phyloP scores from a whole-genome alignment of 2,329 filamentous ascomycete species.

The Diaporthe velutina region DNA sequence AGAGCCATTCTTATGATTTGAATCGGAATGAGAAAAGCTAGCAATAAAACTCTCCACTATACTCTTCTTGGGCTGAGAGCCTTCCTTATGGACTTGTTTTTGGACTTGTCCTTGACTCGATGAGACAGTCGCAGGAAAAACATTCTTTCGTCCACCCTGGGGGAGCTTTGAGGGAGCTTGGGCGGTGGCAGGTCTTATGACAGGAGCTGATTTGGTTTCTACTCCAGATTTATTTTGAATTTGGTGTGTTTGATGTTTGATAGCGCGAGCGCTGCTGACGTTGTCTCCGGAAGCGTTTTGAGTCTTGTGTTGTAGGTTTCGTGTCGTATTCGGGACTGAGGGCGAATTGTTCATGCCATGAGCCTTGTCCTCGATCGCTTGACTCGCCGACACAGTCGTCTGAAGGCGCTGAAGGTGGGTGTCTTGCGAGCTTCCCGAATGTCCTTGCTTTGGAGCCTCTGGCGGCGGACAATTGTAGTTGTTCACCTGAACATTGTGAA shows the following conservation, averaged over 20 bases:
- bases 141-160: not conserved
- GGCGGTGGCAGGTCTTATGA: not conserved
- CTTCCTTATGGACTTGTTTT: not conserved
- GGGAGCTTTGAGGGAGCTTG: too few species aligned
- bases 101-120: too few species aligned
- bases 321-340: too few species aligned
- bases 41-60: rapidly evolving
- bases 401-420: too few species aligned
- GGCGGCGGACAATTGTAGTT: not conserved
- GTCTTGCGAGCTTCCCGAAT: too few species aligned
- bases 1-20: not conserved
- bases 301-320: not conserved
- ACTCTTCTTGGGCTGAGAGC: too few species aligned
- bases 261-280: not conserved
- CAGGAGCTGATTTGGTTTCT: too few species aligned
- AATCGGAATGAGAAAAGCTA: not conserved
- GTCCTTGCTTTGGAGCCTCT: not conserved
- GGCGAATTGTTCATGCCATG: too few species aligned
- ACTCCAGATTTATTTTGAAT: too few species aligned
- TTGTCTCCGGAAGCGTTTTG: not conserved
- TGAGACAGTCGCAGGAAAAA: not conserved
- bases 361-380: not conserved
- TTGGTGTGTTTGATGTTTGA: not conserved
- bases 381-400: not conserved
- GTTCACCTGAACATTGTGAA: not conserved